A percentile compares a stretch with the other conserved stretches of the same genome.
These are phyloP conservation scores for Fusarium equiseti DNA, from an alignment of 2,329 filamentous ascomycete species.

Conservation along the genomic window DNA sequence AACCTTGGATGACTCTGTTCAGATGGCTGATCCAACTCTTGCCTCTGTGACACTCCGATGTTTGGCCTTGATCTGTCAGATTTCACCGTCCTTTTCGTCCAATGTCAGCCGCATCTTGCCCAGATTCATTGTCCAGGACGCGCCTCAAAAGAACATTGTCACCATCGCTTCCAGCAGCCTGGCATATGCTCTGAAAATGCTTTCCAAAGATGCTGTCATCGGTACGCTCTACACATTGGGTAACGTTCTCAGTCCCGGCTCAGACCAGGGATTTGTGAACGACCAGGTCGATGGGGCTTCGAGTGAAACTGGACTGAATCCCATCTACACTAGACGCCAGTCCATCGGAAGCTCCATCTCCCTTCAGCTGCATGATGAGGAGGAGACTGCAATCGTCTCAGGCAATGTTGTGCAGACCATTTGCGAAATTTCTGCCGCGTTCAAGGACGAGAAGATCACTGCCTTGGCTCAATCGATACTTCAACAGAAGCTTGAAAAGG, in stretches of 20 bases:
- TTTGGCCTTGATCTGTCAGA: constrained; percentile 83
- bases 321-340: constrained; percentile 66
- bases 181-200: constrained; percentile 80
- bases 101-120: constrained; percentile 83
- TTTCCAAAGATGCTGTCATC: constrained; percentile 94
- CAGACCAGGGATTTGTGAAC: constrained; percentile 66
- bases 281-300: constrained; percentile 59
- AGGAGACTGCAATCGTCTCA: constrained; percentile 82
- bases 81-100: constrained; percentile 79
- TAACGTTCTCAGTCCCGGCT: constrained; percentile 86
- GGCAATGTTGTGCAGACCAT: constrained; percentile 95
- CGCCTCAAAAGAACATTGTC: constrained; percentile 76
- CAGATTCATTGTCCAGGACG: constrained; percentile 87
- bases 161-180: constrained; percentile 85
- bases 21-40: constrained; percentile 84
- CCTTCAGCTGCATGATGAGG: constrained; percentile 78
- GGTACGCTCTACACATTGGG: constrained; percentile 97
- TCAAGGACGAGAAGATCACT: constrained; percentile 90
- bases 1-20: constrained; percentile 79
- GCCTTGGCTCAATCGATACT: constrained; percentile 95
- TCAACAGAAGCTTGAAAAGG: constrained; percentile 91
- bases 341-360: constrained; percentile 84
- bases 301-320: constrained; percentile 54
- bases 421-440: constrained; percentile 85
- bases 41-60: constrained; percentile 83